Base-by-base conservation (phyloP, 805 yeast species). In the Ogataea kodamae region DNA sequence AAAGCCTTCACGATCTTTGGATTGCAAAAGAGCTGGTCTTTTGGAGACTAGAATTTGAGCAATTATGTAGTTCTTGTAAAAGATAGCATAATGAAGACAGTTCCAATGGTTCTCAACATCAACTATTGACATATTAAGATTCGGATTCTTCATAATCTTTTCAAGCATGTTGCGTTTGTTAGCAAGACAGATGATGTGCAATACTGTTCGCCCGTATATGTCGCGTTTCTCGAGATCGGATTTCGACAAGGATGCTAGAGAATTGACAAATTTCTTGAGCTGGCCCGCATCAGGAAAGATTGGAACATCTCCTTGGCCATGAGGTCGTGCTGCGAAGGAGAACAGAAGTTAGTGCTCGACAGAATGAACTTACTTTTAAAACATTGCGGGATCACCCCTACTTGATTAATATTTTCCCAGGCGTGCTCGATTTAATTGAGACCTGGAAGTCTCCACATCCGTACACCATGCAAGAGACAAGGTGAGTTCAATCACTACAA, bases 71-170 rank as follows among this genome's bases (percentile, higher is more conserved):
- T 80, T 66, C 20, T 77, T 82, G 42, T 72, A 61, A 44, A 65
- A 74, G 9, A 83, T 61, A 4, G 87, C 75, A 40, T 77, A 72
- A 55, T 89, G 96, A 18, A 89, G 63, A 16, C 86, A 75, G 25
- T 84, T 82, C 81, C 94, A 88, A 2, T 86, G 82, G 51, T 75
- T 85, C 56, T 88, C 96, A 33, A 63, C 64, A 55, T 89, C 96
- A 2, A 65, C 58, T 0, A 70, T 48, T 3, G 59, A 46, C 2
- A 68, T 45, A 33, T 77, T 75, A 14, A 72, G 50, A 11, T 69
- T 67, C 6, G 70, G 66, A 42, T 71, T 69, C 33, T 64, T 65
- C 23, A 81, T 55, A 6, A 82, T 43, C 14, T 62, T 61, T 6
- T 57, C 49, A 11, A 83, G 58, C 16, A 65, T 50, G 35, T 72